Evolutionary conservation across 2,329 filamentous ascomycete species (phyloP), one percentile per base, ranked within the genome.

Genomic region (Aotearoamyces nothofagi): DNA sequence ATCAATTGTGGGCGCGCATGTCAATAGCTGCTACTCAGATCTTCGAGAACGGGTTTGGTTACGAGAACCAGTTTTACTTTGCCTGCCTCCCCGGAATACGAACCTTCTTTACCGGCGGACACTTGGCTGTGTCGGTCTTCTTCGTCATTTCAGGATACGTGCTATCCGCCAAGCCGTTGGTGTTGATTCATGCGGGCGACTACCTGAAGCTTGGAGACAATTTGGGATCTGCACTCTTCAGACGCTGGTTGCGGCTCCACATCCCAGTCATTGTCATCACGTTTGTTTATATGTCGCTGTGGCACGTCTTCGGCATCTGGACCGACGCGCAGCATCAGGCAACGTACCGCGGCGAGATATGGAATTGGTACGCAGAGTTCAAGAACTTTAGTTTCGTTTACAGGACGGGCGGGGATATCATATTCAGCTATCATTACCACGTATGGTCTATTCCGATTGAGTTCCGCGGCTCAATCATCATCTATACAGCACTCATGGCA

Each of bases 341-440:
- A 5, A 45, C 33, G 2, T 45, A 33, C 24, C 29, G 34, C 9
- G 39, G 39, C 3, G 43, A 45, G 29, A 10, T 46, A 7, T 43
- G 39, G 39, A 37, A 40, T 9, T 50, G 44, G 42, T 49, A 49
- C 24, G 15, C 20, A n/a, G 68, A 78, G 44, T 56, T 68, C 44
- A 79, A 78, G 45, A 77, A 77, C 47, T 78, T 74, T 52, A 78
- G 64, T 49, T 79, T 74, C 44, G 46, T 77, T 22, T 79, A 69
- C 51, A 63, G 66, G 23, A 57, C 57, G 5, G 67, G 69, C 5
- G 65, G 63, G 2, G 52, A 61, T 7, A 61, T 66, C 8, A 74
- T 67, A 56, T 58, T 72, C 31, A 50, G 52, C 9, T 69, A 69
- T 50, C 70, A 73, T 39, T 58, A 56, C 15, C 72, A 77, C 37